These are phyloP conservation scores for Pseudozyma pruni DNA, from an alignment of 1,284 basidiomycete species.

Conservation along the genomic window DNA sequence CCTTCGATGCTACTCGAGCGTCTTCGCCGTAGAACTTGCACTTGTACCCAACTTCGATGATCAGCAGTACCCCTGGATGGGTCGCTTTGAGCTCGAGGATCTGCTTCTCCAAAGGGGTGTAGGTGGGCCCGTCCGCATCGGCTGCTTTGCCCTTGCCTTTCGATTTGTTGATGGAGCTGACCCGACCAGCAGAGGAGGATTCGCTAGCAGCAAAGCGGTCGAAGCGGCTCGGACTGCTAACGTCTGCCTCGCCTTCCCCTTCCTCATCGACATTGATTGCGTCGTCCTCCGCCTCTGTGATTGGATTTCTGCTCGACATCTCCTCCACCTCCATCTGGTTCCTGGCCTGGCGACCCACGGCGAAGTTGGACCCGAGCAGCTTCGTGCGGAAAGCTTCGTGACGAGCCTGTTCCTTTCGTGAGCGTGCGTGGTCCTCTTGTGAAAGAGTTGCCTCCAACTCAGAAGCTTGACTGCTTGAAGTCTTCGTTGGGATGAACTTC, in stretches of 20 bases:
- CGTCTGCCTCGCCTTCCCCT: neutral
- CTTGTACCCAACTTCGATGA: slow-evolving; percentile 75
- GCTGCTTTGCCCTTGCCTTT: slow-evolving; percentile 43
- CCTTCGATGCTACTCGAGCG: slow-evolving; percentile 83
- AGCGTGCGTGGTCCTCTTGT: slow-evolving; percentile 5
- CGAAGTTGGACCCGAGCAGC: slow-evolving; percentile 36
- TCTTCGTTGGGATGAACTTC: slow-evolving; percentile 14
- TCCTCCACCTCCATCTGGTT: slow-evolving; percentile 36
- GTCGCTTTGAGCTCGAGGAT: slow-evolving; percentile 59
- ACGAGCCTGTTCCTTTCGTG: slow-evolving; percentile 6
- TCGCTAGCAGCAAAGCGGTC: slow-evolving; percentile 11
- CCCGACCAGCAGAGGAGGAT: slow-evolving; percentile 9
- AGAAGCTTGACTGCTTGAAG: neutral
- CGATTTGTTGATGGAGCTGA: slow-evolving; percentile 65
- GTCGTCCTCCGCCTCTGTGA: neutral
- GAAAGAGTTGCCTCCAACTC: neutral
- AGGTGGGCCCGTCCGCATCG: slow-evolving; percentile 64
- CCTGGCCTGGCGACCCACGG: slow-evolving; percentile 30
- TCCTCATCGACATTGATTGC: slow-evolving; percentile 17
- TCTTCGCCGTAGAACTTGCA: slow-evolving; percentile 87
- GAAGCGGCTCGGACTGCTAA: slow-evolving; percentile 19
- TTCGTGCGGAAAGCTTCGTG: slow-evolving; percentile 33
- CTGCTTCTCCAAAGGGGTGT: slow-evolving; percentile 68
- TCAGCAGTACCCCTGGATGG: slow-evolving; percentile 79
- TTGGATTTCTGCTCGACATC: slow-evolving; percentile 16